Base-by-base conservation (phyloP, 2,329 filamentous ascomycete species). In the Ustulina deusta region DNA sequence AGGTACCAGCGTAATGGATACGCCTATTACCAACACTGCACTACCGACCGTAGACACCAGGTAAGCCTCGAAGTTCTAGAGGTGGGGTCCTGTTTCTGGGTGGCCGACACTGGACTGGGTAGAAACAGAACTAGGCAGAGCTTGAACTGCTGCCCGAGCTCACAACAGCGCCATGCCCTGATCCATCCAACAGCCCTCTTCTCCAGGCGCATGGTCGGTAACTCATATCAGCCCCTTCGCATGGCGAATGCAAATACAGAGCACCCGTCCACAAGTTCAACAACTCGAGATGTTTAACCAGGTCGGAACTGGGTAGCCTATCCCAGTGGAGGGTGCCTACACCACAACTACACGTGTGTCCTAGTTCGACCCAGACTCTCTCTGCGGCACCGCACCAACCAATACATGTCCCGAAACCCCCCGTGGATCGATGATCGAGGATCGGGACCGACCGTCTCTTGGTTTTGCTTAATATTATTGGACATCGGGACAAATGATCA, bases 341-440 rank as follows among this genome's bases (percentile, higher is more conserved):
- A n/a, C n/a, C n/a, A n/a, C n/a, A 22, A 20, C 27, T n/a, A 34
- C 29, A 6, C 29, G 36, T 3, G 11, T 42, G 17, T 34, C 27
- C 38, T 46, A 38, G 36, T 38, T 3, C 34, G 7, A 20, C 29
- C 49, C 34, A 32, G 13, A 1, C 25, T 32, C 38, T n/a, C 15
- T 32, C 27, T 58, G 7, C 55, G 25, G 27, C 38, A 44, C 38
- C 38, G 13, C 25, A 20, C 36, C 54, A 40, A 20, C 40, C n/a
- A 44, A 58, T 58, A 56, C 54, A 42, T 40, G 40, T 44, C 55
- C 27, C 40, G 17, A 34, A 34, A 32, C 40, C n/a, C 36, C 25
- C 22, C 40, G 11, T 34, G 55, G 55, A 58, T 46, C 55, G 55
- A 58, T 58, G 40, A 46, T 58, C 54, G 6, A 42, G 29, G 36